phyloP scores from a whole-genome alignment of 148 eudicot species.

The Rhododendron vialii region DNA sequence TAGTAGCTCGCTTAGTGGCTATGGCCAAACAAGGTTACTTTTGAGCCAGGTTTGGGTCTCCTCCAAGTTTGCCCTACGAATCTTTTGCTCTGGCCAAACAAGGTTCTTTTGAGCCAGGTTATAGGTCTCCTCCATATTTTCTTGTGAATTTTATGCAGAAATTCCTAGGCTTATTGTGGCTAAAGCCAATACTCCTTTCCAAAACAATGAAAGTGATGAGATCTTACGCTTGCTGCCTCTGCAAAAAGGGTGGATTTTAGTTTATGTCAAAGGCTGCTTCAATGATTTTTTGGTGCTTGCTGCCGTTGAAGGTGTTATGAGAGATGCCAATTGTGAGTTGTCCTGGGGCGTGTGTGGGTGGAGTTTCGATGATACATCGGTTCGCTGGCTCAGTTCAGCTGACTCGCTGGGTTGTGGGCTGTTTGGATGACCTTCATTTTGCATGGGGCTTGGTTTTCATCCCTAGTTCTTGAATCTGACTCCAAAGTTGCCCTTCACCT shows the following conservation, averaged over 20 bases:
- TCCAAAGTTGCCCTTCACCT: background rate
- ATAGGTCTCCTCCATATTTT: background rate
- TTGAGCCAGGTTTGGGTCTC: background rate
- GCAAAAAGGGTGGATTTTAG: background rate
- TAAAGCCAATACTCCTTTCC: background rate
- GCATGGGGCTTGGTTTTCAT: background rate
- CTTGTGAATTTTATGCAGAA: background rate
- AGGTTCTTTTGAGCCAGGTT: background rate
- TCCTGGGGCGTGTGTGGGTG: background rate
- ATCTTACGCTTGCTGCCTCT: background rate
- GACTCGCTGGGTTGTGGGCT: background rate
- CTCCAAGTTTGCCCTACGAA: background rate
- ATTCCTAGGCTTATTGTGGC: background rate
- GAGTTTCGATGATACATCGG: background rate
- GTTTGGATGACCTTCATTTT: background rate
- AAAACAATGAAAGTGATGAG: background rate
- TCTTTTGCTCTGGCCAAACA: background rate
- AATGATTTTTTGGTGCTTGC: background rate
- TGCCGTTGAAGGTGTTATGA: background rate
- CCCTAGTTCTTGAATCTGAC: background rate
- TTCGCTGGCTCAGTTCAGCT: background rate
- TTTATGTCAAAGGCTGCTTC: background rate
- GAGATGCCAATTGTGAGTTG: background rate
- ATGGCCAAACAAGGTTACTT: background rate
- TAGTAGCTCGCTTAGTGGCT: background rate